Conservation (phyloP, 768 basidiomycete genomes). For the Coprinopsis strossmayeri region DNA sequence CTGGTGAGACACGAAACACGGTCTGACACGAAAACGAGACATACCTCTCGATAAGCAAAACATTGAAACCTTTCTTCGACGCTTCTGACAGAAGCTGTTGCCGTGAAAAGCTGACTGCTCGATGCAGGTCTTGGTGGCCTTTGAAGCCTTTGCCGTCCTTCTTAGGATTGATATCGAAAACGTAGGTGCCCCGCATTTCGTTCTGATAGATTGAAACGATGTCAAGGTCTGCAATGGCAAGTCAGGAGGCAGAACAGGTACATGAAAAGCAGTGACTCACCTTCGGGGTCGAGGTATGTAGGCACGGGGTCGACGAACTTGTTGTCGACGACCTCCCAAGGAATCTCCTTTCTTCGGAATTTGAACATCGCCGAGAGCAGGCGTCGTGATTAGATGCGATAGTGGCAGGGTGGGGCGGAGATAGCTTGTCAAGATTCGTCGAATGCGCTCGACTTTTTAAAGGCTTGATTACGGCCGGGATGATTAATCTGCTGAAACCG, state of each 20-base stretch:
- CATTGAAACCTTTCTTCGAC: constrained; percentile 50
- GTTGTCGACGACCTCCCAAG: constrained; percentile 77
- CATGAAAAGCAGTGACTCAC: constrained; percentile 24
- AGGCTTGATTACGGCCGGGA: neutral
- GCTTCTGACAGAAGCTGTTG: constrained; percentile 56
- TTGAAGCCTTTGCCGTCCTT: constrained; percentile 31
- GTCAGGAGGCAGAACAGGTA: neutral
- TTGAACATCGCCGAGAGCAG: constrained; percentile 25
- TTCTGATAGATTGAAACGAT: constrained; percentile 45
- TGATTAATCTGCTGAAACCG: neutral
- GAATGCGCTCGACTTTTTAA: neutral
- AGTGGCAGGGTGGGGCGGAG: constrained; percentile 11
- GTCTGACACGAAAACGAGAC: constrained; percentile 9
- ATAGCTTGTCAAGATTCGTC: constrained; percentile 4
- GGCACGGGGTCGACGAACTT: constrained; percentile 58
- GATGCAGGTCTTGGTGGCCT: constrained; percentile 36
- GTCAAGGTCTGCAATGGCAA: constrained; percentile 43
- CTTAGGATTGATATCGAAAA: constrained; percentile 41
- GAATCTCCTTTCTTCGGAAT: constrained; percentile 50
- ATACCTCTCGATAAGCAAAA: constrained; percentile 63
- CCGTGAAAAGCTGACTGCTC: constrained; percentile 55
- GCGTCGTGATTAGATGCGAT: constrained; percentile 6
- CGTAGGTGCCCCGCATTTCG: constrained; percentile 54
- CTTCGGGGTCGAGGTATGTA: constrained; percentile 57
- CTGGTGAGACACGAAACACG: constrained; percentile 5